Conservation (phyloP, 2,329 filamentous ascomycete genomes). For the Fusarium irregulare region DNA sequence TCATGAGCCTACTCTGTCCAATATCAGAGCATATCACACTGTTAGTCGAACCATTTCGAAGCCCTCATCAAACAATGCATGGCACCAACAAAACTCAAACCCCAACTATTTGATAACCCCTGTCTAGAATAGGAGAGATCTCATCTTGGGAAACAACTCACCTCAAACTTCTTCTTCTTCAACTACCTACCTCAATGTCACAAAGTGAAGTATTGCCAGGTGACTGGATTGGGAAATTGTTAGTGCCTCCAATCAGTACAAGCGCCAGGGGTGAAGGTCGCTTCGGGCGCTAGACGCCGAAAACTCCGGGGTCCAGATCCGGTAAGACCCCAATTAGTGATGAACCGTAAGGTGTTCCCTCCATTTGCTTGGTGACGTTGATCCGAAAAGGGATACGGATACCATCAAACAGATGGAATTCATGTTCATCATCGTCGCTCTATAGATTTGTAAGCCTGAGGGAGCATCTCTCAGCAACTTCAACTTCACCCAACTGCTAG, state of each 20-base stretch:
- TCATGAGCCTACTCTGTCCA: constrained; percentile 16
- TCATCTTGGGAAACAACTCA: constrained; percentile 6
- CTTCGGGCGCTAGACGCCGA: constrained; percentile 34
- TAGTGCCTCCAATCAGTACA: constrained; percentile 38
- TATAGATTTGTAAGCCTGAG: constrained; percentile 44
- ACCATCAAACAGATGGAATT: constrained; percentile 17
- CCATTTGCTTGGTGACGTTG: constrained; percentile 35
- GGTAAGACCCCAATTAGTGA: constrained; percentile 8
- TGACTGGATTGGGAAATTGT: constrained; percentile 33
- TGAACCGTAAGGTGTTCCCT: constrained; percentile 28
- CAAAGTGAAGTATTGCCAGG: neutral
- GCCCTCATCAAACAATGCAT: constrained; percentile 25
- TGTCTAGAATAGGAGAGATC: constrained; percentile 11
- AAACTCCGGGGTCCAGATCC: constrained; percentile 32
- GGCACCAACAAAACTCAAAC: constrained; percentile 35
- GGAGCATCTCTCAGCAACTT: constrained; percentile 30
- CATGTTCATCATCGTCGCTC: constrained; percentile 30
- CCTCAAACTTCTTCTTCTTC: constrained; percentile 3
- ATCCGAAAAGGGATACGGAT: constrained; percentile 37
- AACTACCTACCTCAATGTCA: neutral
- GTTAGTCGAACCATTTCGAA: constrained; percentile 41
- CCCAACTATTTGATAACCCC: constrained; percentile 22
- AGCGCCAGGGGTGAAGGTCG: constrained; percentile 36
- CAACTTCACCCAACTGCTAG: constrained; percentile 15
- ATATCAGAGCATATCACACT: constrained; percentile 41